Conservation (phyloP, 176 grass and related monocot genomes). For the Elaeis guineensis region DNA sequence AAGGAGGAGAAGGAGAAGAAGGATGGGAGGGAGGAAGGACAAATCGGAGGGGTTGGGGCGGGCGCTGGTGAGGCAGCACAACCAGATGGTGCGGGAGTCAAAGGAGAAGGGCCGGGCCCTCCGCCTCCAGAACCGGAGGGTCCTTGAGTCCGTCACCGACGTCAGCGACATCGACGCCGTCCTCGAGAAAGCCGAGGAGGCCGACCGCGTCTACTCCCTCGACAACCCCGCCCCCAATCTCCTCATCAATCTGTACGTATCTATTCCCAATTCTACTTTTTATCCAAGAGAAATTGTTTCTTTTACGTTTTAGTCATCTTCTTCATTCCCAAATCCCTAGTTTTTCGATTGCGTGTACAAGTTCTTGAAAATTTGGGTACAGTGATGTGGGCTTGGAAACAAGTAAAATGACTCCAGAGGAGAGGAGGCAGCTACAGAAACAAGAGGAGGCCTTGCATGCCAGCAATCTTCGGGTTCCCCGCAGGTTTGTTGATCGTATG, state of each 20-base stretch:
- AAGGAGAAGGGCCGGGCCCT: constrained; percentile 62
- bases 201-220: constrained; percentile 24
- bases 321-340: too few relatives aligned
- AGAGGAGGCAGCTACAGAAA: constrained; percentile 48
- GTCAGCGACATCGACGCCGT: constrained; percentile 80
- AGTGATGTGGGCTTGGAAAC: constrained; percentile 39
- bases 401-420: constrained; percentile 31
- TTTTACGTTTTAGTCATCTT: too few relatives aligned
- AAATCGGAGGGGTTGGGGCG: constrained; percentile 52
- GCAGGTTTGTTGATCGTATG: constrained; percentile 36
- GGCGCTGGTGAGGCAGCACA: constrained; percentile 58
- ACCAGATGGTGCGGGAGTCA: constrained; percentile 45
- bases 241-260: constrained; percentile 47
- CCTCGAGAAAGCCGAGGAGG: constrained; percentile 58
- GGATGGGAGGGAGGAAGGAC: constrained; percentile 44
- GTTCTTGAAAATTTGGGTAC: background rate
- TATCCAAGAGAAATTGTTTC: background rate
- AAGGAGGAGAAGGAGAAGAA: background rate
- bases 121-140: constrained; percentile 28
- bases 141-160: constrained; percentile 73
- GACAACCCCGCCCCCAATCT: constrained; percentile 23
- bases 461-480: constrained; percentile 55
- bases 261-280: background rate
- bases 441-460: constrained; percentile 74
- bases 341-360: too few relatives aligned